Percentiles rank a stretch among this genome's conserved stretches.
These are phyloP conservation scores for Paecilomyces sp. DNA, from an alignment of 2,329 filamentous ascomycete species.

Conservation along the genomic window DNA sequence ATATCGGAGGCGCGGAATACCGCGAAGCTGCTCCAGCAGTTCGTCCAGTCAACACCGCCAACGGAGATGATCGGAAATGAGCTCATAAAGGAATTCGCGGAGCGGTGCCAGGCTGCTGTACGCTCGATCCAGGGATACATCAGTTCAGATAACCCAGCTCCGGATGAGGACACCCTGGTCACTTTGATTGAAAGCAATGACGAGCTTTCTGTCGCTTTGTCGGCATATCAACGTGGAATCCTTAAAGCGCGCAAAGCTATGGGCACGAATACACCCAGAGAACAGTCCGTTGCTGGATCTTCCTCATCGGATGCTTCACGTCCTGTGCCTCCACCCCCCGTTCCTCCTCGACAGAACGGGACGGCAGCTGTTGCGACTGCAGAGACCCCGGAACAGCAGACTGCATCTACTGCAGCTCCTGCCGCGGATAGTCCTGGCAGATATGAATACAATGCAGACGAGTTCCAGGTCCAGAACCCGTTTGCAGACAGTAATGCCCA, in stretches of 20 bases:
- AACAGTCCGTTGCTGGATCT: not conserved
- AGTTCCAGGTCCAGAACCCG: constrained; percentile 35
- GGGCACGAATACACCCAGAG: constrained; percentile 3
- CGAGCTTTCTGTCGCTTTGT: constrained; percentile 73
- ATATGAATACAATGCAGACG: constrained; percentile 31
- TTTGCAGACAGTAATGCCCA: constrained; percentile 27
- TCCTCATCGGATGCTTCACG: constrained; percentile 9
- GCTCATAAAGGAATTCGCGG: constrained; percentile 85
- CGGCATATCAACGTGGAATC: constrained; percentile 75
- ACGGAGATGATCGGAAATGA: constrained; percentile 73
- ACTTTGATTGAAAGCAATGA: constrained; percentile 93
- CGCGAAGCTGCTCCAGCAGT: constrained; percentile 84
- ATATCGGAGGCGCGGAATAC: constrained; percentile 88
- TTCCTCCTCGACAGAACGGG: constrained; percentile 9
- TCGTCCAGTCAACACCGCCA: constrained; percentile 76
- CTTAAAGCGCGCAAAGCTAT: constrained; percentile 47
- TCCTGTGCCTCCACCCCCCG: constrained; percentile 9
- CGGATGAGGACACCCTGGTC: constrained; percentile 91
- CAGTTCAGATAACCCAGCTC: constrained; percentile 65
- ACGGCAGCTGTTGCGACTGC: constrained; percentile 9
- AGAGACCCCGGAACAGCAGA: constrained; percentile 3
- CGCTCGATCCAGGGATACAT: constrained; percentile 83
- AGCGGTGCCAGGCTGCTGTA: constrained; percentile 75
- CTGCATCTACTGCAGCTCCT: constrained; percentile 8
- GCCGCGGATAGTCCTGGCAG: constrained; percentile 6